Evolutionary conservation across 2,329 filamentous ascomycete genomes (phyloP), one percentile per base, ranked within the genome.

Genomic region (Fusarium incarnatum): DNA sequence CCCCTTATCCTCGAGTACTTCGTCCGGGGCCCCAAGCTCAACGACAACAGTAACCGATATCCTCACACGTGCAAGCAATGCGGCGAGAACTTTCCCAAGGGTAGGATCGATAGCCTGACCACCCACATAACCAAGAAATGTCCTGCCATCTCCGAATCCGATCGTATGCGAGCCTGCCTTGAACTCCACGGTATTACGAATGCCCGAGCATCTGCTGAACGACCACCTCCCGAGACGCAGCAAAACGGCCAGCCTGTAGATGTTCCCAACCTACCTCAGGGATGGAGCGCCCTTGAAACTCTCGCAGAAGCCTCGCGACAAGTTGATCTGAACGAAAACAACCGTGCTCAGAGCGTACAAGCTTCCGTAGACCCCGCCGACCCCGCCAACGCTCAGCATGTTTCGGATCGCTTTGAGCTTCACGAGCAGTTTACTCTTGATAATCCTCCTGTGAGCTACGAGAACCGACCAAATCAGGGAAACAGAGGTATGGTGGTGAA

Each of bases 41-140:
- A 91, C 77, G 94, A 97, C 82, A 91, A 92, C 70, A 96, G 93
- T 83, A 97, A 97, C 80, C 89, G 94, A 62, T 98, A 98, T 78
- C 91, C 93, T 74, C 93, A 97, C 78, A 96, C 92, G 15, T 97
- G 94, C 87, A 95, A 92, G 80, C 87, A 90, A 71, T 97, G 94
- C 79, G 93, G 93, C 72, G 92, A 96, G 81, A 91, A 92, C 79
- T 97, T 97, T 69, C 92, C 93, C 68, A 97, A 97, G 78, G 94
- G 94, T 66, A 89, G 94, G 67, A 91, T 93, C 76, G 94, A 98
- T 77, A 93, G 89, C 74, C 82, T 98, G 65, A 92, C 89, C 45
- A 90, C 87, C 67, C 94, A 98, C 77, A 86, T 97, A 59, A 91
- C 93, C 56, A 96, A 94, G 79, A 94, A 92, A 84, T 98, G 94